Conservation (phyloP, 140 eudicot genomes). For the Anethum foeniculum region DNA sequence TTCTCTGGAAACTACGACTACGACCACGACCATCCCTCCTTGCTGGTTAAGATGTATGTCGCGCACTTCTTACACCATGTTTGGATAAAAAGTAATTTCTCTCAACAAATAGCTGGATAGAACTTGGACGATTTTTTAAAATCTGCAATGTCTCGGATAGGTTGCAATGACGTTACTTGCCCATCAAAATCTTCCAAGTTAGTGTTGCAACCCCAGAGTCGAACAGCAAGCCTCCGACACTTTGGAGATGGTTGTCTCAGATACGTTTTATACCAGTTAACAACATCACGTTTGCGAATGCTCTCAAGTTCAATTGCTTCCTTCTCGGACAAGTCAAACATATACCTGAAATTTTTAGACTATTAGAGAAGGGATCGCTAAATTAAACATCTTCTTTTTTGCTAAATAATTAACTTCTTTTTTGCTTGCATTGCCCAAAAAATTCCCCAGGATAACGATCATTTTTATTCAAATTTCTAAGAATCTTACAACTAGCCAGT, state of each 20-base stretch:
- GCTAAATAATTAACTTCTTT: neutral
- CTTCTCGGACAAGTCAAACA: constrained; percentile 80
- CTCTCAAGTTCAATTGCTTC: constrained; percentile 55
- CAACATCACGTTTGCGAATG: constrained; percentile 52
- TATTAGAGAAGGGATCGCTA: neutral
- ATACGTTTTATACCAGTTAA: constrained; percentile 65
- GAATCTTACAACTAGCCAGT: neutral
- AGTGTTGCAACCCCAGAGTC: constrained; percentile 91
- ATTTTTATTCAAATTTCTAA: neutral
- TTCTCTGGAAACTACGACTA: neutral
- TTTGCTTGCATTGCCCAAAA: neutral
- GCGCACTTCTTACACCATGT: neutral
- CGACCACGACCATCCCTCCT: neutral
- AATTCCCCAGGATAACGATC: neutral
- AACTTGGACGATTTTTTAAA: constrained; percentile 51
- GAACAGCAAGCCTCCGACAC: constrained; percentile 75
- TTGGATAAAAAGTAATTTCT: neutral
- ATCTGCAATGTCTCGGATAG: constrained; percentile 47
- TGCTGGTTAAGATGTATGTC: neutral
- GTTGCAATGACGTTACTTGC: constrained; percentile 28
- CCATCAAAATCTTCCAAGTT: constrained; percentile 33
- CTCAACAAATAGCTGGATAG: constrained; percentile 54
- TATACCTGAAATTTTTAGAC: constrained; percentile 42
- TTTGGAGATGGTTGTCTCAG: constrained; percentile 53
- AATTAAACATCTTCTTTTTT: neutral